phyloP scores from a whole-genome alignment of 306 rosid genomes.

The Cucumis melo region DNA sequence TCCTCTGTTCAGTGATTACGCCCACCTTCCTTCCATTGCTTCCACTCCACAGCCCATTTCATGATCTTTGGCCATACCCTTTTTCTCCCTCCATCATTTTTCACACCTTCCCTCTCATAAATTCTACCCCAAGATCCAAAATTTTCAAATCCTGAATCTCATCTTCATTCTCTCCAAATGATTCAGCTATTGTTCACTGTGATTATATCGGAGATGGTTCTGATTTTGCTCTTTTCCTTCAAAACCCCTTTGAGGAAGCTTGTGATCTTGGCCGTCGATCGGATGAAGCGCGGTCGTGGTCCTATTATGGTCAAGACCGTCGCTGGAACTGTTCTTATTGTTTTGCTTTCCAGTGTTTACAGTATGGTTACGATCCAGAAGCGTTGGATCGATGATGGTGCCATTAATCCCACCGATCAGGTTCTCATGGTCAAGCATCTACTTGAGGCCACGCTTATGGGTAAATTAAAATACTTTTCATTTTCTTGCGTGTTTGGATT shows the following conservation, averaged over 20 bases:
- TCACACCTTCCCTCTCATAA: neutral
- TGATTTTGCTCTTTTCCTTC: constrained; percentile 43
- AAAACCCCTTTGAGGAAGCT: constrained; percentile 80
- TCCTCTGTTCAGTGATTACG: neutral
- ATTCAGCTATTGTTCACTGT: constrained; percentile 46
- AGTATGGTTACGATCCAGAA: constrained; percentile 45
- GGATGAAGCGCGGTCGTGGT: constrained; percentile 71
- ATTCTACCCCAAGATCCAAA: neutral
- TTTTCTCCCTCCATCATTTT: neutral
- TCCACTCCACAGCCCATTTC: neutral
- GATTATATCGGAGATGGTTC: constrained; percentile 45
- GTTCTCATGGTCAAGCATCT: constrained; percentile 74
- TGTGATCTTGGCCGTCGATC: constrained; percentile 56
- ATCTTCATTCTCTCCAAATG: constrained; percentile 22
- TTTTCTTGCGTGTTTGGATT: neutral
- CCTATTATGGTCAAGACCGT: constrained; percentile 70
- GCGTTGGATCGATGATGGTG: constrained; percentile 48
- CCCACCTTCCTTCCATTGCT: constrained; percentile 5
- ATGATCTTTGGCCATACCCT: constrained; percentile 11
- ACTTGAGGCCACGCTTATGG: constrained; percentile 87
- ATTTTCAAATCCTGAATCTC: neutral
- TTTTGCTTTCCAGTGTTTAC: constrained; percentile 37
- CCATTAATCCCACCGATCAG: constrained; percentile 78
- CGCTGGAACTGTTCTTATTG: constrained; percentile 40
- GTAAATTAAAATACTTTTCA: constrained; percentile 17